Evolutionary conservation across 495 filamentous ascomycete genomes (phyloP), one percentile per base, ranked within the genome.

Genomic region (Diplogelasinospora grovesii): DNA sequence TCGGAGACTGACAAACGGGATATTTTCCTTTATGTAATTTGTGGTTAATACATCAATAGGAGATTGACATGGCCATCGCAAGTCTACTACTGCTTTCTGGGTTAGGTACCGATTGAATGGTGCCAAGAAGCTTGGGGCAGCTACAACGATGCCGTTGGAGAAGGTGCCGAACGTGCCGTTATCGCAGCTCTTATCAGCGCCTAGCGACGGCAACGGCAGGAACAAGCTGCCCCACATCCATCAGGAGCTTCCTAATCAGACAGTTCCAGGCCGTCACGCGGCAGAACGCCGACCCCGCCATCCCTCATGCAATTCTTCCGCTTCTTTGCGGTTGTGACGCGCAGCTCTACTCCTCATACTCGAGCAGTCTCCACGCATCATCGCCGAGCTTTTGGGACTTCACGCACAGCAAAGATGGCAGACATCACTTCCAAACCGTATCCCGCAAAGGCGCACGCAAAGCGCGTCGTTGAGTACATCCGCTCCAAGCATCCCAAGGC

Each of bases 391-490:
- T 34, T 41, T 19, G 27, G 22, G 35, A 29, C 11, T 22, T 3
- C 14, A 16, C 34, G 13, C 14, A 40, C 39, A 8, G 5, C 22
- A 14, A 41, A 20, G 24, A 60, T 60, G 49, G 62, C 57, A 26
- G 60, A 51, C 40, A 60, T 66, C 40, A 59, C 50, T n/a, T n/a
- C n/a, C n/a, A n/a, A n/a, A n/a, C n/a, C n/a, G 63, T 98, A 98
- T 60, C 93, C 92, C n/a, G 93, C 87, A 28, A 97, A 96, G 64
- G 73, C 74, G 16, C 92, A 98, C 63, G 85, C 84, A 27, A 73
- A 78, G 48, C 79, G 79, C 49, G 89, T 96, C n/a, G 82, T 77
- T 11, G 77, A 86, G 39, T 80, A 79, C 52, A 82, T 97, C 43
- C 70, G 65, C 42, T 59, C 67, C 32, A 76, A 77, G 51, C 60